Evolutionary conservation across 345 rosid genomes (phyloP).

Genomic region (Gossypium longicalyx): DNA sequence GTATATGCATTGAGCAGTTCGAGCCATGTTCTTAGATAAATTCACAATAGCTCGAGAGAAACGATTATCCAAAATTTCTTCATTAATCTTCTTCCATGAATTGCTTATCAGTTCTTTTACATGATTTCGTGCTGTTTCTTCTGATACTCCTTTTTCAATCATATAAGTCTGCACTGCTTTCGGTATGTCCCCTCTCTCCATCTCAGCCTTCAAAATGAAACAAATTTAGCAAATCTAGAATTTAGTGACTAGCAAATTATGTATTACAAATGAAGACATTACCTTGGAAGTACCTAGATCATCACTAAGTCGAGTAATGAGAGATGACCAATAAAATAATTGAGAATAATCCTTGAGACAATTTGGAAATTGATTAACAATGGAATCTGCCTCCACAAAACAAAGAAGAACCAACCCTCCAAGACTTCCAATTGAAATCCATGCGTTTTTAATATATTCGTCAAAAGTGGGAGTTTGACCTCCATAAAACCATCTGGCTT

Average conservation of each 20-base stretch:
- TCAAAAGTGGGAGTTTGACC: neutral
- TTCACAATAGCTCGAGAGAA: neutral
- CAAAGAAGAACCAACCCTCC: slow-evolving; percentile 1
- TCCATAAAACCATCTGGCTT: slow-evolving; percentile 4
- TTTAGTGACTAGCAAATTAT: no score
- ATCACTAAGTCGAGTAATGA: neutral
- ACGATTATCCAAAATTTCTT: neutral
- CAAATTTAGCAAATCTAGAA: no score
- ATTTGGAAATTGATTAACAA: neutral
- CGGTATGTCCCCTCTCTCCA: slow-evolving; percentile 3
- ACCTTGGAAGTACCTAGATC: slow-evolving; percentile 8
- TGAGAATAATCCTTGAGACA: neutral
- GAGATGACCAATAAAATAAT: slow-evolving; percentile 1
- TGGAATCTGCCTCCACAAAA: neutral
- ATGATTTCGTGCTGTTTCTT: neutral
- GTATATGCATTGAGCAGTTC: neutral
- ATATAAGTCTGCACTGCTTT: neutral
- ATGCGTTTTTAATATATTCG: neutral
- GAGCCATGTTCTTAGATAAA: neutral
- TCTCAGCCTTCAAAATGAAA: neutral
- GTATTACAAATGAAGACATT: no score
- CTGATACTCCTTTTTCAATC: neutral
- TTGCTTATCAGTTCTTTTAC: neutral
- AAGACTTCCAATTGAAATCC: neutral
- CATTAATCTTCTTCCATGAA: neutral